Evolutionary conservation across 257 asterid genomes (phyloP).

Genomic region (Henckelia pumila): DNA sequence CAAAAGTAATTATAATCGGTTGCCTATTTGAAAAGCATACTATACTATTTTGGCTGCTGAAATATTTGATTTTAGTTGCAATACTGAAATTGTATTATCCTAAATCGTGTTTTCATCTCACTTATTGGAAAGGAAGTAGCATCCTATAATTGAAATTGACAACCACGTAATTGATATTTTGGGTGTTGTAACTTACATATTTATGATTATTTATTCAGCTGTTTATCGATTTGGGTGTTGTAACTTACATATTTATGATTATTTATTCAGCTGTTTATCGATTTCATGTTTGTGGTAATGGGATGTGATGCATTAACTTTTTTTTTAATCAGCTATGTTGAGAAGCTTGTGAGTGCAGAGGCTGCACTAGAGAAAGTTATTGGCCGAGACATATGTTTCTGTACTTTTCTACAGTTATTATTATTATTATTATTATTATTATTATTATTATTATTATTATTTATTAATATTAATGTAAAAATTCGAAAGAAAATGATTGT

Average conservation of each 20-base stretch:
- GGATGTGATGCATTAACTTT: too few relatives aligned
- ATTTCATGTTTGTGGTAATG: too few relatives aligned
- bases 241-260: background rate
- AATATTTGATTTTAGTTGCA: background rate
- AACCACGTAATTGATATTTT: background rate
- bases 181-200: background rate
- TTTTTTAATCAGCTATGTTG: too few relatives aligned
- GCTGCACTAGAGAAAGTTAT: too few relatives aligned
- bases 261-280: background rate
- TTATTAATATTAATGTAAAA: too few relatives aligned
- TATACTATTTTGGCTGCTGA: background rate
- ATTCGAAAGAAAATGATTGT: too few relatives aligned
- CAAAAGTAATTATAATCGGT: constrained; percentile 46
- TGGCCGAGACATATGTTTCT: too few relatives aligned
- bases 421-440: too few relatives aligned
- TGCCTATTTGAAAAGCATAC: background rate
- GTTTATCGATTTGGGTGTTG: background rate
- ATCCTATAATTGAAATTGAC: too few relatives aligned
- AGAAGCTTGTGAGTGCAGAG: too few relatives aligned
- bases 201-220: background rate
- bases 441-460: too few relatives aligned
- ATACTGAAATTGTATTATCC: background rate
- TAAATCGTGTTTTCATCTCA: background rate
- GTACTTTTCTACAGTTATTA: too few relatives aligned
- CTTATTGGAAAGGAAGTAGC: background rate